Conservation (phyloP, 2,329 filamentous ascomycete species). For the Fusarium brevicatenulatum region DNA sequence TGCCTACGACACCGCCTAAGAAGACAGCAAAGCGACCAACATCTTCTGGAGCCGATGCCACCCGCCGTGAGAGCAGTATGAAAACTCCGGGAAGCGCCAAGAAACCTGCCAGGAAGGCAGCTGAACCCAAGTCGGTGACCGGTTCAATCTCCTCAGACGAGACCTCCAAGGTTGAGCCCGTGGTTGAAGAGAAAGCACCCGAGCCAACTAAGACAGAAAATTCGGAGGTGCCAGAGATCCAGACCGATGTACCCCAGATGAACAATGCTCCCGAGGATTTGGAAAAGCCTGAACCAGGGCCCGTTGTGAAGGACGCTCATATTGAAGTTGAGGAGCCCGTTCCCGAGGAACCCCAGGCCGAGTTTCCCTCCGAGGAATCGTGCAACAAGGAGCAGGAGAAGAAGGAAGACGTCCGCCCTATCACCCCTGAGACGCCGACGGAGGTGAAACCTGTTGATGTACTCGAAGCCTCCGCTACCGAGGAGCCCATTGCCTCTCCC, state of each 20-base stretch:
- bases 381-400: neutral
- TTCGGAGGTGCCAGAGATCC: conserved; percentile 2
- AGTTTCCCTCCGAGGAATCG: conserved; percentile 9
- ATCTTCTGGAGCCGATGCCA: conserved; percentile 32
- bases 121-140: conserved; percentile 5
- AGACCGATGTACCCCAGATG: neutral
- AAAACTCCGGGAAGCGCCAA: conserved; percentile 42
- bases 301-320: conserved; percentile 17
- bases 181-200: conserved; percentile 4
- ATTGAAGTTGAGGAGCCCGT: conserved; percentile 28
- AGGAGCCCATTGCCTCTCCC: conserved; percentile 22
- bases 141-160: conserved; percentile 15
- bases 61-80: conserved; percentile 36
- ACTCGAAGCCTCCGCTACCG: conserved; percentile 9
- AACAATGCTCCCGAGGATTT: neutral
- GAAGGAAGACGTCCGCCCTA: neutral
- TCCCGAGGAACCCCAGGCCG: conserved; percentile 8
- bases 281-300: conserved; percentile 3
- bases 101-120: conserved; percentile 23
- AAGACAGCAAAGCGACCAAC: conserved; percentile 47
- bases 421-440: conserved; percentile 2
- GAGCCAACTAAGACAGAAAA: conserved; percentile 11
- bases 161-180: neutral
- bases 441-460: conserved; percentile 1
- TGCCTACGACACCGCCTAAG: conserved; percentile 59